phyloP scores from a whole-genome alignment of 345 rosid species.

The Corymbia maculata region DNA sequence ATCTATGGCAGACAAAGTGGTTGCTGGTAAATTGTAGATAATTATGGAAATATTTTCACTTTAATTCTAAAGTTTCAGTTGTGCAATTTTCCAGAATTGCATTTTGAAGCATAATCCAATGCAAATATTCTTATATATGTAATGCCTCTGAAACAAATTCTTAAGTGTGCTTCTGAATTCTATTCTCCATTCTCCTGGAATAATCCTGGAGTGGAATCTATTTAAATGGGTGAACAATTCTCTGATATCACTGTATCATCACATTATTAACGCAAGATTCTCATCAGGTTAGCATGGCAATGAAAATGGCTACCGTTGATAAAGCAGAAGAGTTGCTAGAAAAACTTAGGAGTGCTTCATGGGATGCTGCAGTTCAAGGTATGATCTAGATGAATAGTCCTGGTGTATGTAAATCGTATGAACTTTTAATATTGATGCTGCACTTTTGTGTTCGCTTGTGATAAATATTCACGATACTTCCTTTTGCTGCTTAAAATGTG shows the following conservation, averaged over 20 bases:
- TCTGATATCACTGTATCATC: background rate
- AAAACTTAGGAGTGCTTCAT: slow-evolving; percentile 76
- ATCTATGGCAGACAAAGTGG: background rate
- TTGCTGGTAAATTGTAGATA: background rate
- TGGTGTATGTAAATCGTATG: background rate
- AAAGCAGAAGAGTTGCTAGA: slow-evolving; percentile 82
- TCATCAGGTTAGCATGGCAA: slow-evolving; percentile 84
- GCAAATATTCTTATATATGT: background rate
- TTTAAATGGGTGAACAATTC: background rate
- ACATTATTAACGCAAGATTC: background rate
- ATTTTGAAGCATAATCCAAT: background rate
- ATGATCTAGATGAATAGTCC: slow-evolving; percentile 3
- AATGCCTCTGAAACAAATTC: background rate
- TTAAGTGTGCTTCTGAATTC: background rate
- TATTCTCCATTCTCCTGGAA: background rate
- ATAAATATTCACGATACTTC: background rate
- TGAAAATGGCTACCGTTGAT: slow-evolving; percentile 89
- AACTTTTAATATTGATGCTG: background rate
- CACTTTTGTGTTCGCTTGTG: background rate
- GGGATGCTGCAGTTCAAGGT: slow-evolving; percentile 91
- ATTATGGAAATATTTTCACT: background rate
- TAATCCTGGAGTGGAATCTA: background rate
- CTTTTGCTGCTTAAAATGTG: background rate
- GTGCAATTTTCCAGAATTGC: background rate
- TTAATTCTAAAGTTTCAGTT: background rate